phyloP scores from a whole-genome alignment of 169 alveolate species.

The Blepharisma undulans region DNA sequence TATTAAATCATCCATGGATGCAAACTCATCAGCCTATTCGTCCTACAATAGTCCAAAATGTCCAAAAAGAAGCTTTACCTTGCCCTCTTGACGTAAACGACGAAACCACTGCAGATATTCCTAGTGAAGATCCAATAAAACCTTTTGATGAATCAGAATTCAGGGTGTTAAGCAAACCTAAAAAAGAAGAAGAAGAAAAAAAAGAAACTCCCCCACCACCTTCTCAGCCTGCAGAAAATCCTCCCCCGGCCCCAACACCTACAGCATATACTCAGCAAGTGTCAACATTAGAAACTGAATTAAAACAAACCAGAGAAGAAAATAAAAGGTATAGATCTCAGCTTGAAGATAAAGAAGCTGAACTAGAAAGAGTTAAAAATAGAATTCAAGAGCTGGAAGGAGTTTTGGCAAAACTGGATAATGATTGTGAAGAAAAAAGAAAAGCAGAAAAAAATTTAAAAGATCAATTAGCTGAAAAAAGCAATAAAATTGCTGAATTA shows the following conservation, averaged over 20 bases:
- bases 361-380: slow-evolving; percentile 6
- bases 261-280: slow-evolving; percentile 34
- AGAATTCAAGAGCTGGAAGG: slow-evolving; percentile 29
- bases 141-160: slow-evolving; percentile 38
- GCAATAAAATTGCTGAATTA: slow-evolving; percentile 35
- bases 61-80: slow-evolving; percentile 21
- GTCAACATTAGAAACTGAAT: slow-evolving; percentile 29
- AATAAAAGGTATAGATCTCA: slow-evolving; percentile 22
- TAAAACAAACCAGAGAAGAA: slow-evolving; percentile 39
- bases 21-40: slow-evolving; percentile 31
- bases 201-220: not conserved
- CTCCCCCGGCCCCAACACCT: not conserved
- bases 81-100: slow-evolving; percentile 47
- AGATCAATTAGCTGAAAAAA: slow-evolving; percentile 37
- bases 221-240: not conserved
- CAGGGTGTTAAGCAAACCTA: slow-evolving; percentile 25
- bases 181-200: slow-evolving; percentile 24
- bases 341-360: slow-evolving; percentile 35
- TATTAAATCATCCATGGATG: slow-evolving; percentile 80
- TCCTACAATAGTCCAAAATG: slow-evolving; percentile 16
- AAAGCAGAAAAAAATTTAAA: slow-evolving; percentile 30
- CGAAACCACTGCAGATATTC: not conserved
- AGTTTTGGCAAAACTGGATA: slow-evolving; percentile 6
- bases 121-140: slow-evolving; percentile 27
- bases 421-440: slow-evolving; percentile 34